Conservation (phyloP, 257 asterid genomes). For the Ligustrum vulgare region DNA sequence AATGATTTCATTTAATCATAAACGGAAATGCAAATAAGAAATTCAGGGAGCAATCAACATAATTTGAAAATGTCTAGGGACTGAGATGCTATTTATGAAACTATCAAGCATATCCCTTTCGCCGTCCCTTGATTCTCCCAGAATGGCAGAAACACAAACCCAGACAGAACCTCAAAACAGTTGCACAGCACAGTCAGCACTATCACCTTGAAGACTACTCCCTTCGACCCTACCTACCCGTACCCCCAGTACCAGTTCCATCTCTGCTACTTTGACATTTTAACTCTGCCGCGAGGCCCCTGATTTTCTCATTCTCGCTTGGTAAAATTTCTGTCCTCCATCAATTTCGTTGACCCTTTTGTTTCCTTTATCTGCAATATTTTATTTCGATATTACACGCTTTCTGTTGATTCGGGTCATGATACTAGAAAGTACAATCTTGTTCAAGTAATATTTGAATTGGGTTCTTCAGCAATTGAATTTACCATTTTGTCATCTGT, state of each 20-base stretch:
- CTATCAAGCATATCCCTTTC: constrained; percentile 34
- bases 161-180: background rate
- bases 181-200: background rate
- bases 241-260: background rate
- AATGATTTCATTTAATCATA: background rate
- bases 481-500: background rate
- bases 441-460: background rate
- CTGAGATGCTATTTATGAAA: background rate
- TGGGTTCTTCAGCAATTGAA: background rate
- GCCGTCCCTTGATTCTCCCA: constrained; percentile 24
- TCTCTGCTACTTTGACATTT: background rate
- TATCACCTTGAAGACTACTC: background rate
- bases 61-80: constrained; percentile 3
- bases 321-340: background rate
- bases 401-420: constrained; percentile 7
- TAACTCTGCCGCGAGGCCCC: background rate
- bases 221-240: background rate
- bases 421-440: constrained; percentile 11
- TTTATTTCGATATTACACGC: constrained; percentile 11
- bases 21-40: background rate
- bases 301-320: background rate
- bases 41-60: background rate
- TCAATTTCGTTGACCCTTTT: background rate
- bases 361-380: background rate
- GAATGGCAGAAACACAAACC: background rate